Evolutionary conservation across 805 yeast species (phyloP), one percentile per base, ranked within the genome.

Genomic region (Candida palmyrensis): DNA sequence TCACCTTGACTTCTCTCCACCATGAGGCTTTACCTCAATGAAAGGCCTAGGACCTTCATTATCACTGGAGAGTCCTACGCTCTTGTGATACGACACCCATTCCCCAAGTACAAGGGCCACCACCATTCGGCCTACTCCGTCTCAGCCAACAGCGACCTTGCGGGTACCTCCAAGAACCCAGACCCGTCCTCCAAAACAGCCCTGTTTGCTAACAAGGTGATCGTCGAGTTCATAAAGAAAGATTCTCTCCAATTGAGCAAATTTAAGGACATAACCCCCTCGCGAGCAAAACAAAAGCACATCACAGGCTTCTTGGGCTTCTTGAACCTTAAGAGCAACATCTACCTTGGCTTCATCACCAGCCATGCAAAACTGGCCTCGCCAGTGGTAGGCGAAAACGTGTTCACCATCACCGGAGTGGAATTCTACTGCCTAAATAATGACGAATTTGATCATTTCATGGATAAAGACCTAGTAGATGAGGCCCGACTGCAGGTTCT

Each of bases 11-110:
- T n/a, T n/a, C n/a, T 11, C 10, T 21, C 23, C 10, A 21, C 16
- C 18, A 83, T 84, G 88, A 71, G 62, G 53, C 68, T 84, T 9
- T 77, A 67, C 53, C 66, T 82, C 33, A 75, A 82, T 36, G 73
- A 69, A 36, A 53, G 65, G 21, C 90, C 92, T 2, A 64, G 96
- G 35, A 72, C 89, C 8, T 63, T 85, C 37, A 81, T 85, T 2
- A 62, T 87, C 3, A 73, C 77, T 3, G 71, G 81, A 14, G 68
- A 71, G 27, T 71, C 69, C 18, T 72, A 66, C 49, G 84, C 79
- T 1, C 62, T 87, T 39, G 63, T 80, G 3, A 65, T 87, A 30
- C 66, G 79, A 30, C 77, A 71, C 40, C 67, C 71, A 17, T 40
- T 42, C 34, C 68, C 70, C 9, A 43, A 42, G 3, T 51, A 55